Evolutionary conservation across 345 rosid genomes (phyloP), one percentile per base, ranked within the genome.

Genomic region (sweet orange (Citrus sinensis)): DNA sequence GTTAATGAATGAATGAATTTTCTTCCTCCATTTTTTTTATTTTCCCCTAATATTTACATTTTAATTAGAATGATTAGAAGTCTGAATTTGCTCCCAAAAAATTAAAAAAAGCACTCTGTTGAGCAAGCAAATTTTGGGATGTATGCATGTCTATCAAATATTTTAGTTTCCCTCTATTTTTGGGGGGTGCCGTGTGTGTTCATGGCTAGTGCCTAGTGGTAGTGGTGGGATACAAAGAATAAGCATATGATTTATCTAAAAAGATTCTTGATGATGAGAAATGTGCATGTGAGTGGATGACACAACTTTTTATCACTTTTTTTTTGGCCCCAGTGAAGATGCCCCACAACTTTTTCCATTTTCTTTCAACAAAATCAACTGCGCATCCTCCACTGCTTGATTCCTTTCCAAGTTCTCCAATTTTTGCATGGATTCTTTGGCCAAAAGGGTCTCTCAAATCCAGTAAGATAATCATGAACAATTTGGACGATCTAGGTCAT

Each of bases 1-100:
- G 82, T 79, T 76, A 79, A 76, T 75, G 74, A 80, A 81, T 81
- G 84, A 71, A 82, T 60, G 72, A 56, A 64, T 62, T 20, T 24
- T n/a, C 55, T 68, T 54, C 40, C 17, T 1, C 4, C 9, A 34
- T 10, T 42, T 42, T 9, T 9, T 39, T 40, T 40, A 0, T 2
- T 40, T 10, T 0, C 9, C 9, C 9, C 49, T 42, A 42, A 42
- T 11, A 46, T 46, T 11, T 46, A 13, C 51, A 46, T 46, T 13
- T 13, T 46, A 46, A 42, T 42, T 42, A 42, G 51, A 42, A 42
- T 46, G 51, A 46, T 46, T 46, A 46, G 17, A 46, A 11, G 51
- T 46, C 51, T 13, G 4, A 11, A 3, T 13, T 46, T 46, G 51
- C 51, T 46, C 17, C 51, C 17, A 9, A 9, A 9, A 40, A 9